phyloP scores from a whole-genome alignment of 73 alveolate genomes.

The Stentor coeruleus region DNA sequence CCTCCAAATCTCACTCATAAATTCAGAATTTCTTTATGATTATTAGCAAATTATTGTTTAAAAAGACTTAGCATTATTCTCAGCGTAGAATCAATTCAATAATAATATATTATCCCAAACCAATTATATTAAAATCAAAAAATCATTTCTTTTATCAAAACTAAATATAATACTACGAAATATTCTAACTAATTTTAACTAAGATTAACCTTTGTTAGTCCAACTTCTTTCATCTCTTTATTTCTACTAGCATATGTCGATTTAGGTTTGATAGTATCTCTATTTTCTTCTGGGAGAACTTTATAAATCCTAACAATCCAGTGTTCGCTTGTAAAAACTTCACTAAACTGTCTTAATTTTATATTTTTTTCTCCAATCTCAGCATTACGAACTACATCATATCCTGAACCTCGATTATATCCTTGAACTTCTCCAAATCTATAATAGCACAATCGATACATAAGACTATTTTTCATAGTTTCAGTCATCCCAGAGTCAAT shows the following conservation, averaged over 20 bases:
- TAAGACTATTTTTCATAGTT: constrained; percentile 75
- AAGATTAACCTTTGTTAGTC: not conserved
- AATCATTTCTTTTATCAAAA: too few species aligned
- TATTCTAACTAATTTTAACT: too few species aligned
- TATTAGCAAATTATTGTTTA: too few species aligned
- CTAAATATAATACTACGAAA: too few species aligned
- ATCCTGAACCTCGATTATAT: constrained; percentile 60
- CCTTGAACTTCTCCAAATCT: constrained; percentile 74
- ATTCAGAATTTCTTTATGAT: too few species aligned
- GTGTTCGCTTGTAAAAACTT: constrained; percentile 79
- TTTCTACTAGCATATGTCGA: not conserved
- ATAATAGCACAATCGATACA: constrained; percentile 77
- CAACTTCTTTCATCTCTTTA: not conserved
- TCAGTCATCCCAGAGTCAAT: constrained; percentile 73
- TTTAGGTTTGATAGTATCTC: constrained; percentile 21
- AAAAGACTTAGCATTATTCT: too few species aligned
- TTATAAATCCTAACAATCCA: constrained; percentile 87
- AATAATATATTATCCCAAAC: too few species aligned
- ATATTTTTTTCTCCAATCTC: constrained; percentile 78
- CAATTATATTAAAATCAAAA: too few species aligned
- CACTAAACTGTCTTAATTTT: constrained; percentile 74
- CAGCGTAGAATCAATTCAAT: too few species aligned
- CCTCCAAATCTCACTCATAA: too few species aligned
- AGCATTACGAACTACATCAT: constrained; percentile 72
- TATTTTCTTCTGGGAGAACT: constrained; percentile 41